Evolutionary conservation across 108 stramenopile species (phyloP).

Genomic region (Nannochloropsis gaditana): DNA sequence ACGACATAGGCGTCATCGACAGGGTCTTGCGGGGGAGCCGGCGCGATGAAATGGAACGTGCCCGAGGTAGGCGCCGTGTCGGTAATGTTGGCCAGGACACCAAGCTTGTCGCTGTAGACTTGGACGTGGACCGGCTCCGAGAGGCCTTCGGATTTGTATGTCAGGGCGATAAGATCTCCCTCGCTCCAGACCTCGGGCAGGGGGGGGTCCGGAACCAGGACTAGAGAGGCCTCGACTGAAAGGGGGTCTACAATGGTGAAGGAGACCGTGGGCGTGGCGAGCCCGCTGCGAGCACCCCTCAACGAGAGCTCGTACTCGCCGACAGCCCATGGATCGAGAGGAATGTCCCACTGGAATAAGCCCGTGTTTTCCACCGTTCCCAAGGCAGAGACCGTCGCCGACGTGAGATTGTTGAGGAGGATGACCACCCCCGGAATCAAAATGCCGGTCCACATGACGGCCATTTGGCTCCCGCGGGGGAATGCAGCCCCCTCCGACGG

Average conservation of each 20-base stretch:
- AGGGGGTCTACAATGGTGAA: background rate
- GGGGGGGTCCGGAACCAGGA: background rate
- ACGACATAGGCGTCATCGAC: background rate
- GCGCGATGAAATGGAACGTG: background rate
- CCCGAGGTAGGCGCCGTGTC: background rate
- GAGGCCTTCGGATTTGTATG: background rate
- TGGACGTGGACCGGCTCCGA: background rate
- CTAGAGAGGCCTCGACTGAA: background rate
- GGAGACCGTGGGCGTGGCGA: background rate
- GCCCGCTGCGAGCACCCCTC: background rate
- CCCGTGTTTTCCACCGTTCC: background rate
- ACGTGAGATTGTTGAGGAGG: background rate
- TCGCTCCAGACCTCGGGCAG: background rate
- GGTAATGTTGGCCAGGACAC: background rate
- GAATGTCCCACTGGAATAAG: background rate
- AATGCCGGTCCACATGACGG: background rate
- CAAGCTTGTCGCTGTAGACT: background rate
- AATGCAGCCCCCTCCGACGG: background rate
- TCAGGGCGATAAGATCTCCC: background rate
- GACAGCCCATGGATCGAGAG: conserved; percentile 1
- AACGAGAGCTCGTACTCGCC: background rate
- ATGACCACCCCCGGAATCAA: background rate
- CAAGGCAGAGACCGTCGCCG: background rate
- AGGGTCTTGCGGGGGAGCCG: background rate
- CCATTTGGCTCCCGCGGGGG: background rate